phyloP scores from a whole-genome alignment of 1,139 yeast genomes.

The Starmera stellimalicola region DNA sequence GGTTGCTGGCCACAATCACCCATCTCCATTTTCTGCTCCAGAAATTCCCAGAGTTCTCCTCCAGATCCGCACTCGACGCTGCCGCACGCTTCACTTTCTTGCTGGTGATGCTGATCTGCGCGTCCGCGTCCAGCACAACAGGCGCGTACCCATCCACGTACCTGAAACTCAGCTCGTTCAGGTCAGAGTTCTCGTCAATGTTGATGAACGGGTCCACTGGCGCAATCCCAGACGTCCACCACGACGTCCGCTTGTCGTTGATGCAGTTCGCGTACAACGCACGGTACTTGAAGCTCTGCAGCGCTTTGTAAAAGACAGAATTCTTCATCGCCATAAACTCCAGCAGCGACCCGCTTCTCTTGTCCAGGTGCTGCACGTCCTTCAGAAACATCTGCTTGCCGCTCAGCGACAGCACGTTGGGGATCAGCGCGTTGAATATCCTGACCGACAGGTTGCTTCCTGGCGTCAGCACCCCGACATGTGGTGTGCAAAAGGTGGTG shows the following conservation, averaged over 20 bases:
- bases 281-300: constrained; percentile 40
- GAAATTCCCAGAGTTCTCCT: constrained; percentile 17
- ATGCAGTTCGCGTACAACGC: constrained; percentile 65
- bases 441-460: constrained; percentile 36
- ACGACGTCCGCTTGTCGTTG: constrained; percentile 71
- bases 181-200: constrained; percentile 16
- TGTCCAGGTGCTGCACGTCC: constrained; percentile 26
- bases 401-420: constrained; percentile 55
- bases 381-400: constrained; percentile 64
- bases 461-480: constrained; percentile 68
- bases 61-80: constrained; percentile 4
- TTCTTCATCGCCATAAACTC: constrained; percentile 54
- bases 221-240: constrained; percentile 74
- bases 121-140: constrained; percentile 22
- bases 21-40: constrained; percentile 34
- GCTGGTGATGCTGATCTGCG: constrained; percentile 15
- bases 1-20: constrained; percentile 32
- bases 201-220: constrained; percentile 47
- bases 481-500: constrained; percentile 74
- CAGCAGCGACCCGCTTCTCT: constrained; percentile 34
- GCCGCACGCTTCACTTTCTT: constrained; percentile 4
- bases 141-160: constrained; percentile 20
- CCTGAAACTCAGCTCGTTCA: constrained; percentile 18
- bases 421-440: constrained; percentile 51
- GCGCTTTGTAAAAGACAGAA: constrained; percentile 50